These are phyloP conservation scores for Kitagawia praeruptora DNA, from an alignment of 129 eudicot genomes.

Conservation along the genomic window DNA sequence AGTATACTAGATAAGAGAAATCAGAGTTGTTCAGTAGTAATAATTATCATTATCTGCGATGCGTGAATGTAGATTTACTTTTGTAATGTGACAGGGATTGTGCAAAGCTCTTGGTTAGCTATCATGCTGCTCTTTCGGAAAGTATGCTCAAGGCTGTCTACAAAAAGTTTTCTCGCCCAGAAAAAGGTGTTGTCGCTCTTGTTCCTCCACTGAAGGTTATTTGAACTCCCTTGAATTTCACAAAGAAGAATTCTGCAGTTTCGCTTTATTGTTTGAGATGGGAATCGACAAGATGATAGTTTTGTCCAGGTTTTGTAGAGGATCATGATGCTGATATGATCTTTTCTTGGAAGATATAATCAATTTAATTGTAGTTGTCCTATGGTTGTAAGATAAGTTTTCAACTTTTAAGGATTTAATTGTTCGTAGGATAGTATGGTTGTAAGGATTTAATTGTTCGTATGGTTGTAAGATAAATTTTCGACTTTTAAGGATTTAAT, in stretches of 20 bases:
- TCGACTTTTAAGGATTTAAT: neutral
- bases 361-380: neutral
- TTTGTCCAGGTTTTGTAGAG: neutral
- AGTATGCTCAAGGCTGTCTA: conserved; percentile 42
- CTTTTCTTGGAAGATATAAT: neutral
- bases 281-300: neutral
- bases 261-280: neutral
- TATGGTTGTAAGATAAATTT: too few species aligned
- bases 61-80: neutral
- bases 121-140: conserved; percentile 38
- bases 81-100: conserved; percentile 35
- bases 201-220: conserved; percentile 37
- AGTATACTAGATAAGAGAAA: neutral
- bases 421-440: neutral
- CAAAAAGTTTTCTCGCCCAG: conserved; percentile 37
- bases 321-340: conserved; percentile 5
- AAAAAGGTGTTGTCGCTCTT: conserved; percentile 41
- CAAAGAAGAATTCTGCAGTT: neutral
- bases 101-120: conserved; percentile 40
- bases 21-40: neutral
- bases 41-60: neutral
- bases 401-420: neutral
- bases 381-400: neutral
- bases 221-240: neutral
- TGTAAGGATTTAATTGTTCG: too few species aligned